Percentiles rank a stretch among this genome's conserved stretches.
Conservation (phyloP, 73 alveolate species). For the Symbiodinium natans region DNA sequence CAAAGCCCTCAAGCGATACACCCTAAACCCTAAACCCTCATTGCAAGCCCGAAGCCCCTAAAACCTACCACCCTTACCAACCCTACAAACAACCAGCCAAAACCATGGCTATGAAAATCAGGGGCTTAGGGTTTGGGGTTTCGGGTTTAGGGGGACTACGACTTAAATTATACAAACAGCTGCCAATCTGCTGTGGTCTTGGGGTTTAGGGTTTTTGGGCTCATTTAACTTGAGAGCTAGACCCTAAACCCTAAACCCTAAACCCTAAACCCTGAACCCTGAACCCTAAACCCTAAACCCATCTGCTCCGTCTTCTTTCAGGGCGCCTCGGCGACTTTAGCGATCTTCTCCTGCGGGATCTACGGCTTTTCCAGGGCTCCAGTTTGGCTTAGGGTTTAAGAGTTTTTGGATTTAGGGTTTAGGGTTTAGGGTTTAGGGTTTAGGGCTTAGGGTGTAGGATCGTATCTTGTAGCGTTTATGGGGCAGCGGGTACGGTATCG, state of each 20-base stretch:
- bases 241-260: no score
- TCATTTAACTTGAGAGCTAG: no score
- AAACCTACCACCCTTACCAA: background rate
- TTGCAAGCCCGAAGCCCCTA: background rate
- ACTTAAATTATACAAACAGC: no score
- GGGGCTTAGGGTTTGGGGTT: background rate
- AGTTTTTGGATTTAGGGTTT: no score
- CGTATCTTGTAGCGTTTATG: no score
- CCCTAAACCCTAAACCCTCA: background rate
- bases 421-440: no score
- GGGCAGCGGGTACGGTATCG: no score
- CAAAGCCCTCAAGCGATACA: background rate
- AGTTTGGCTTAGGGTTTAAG: background rate
- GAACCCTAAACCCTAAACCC: no score
- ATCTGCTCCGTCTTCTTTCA: background rate
- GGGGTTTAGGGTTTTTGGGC: background rate
- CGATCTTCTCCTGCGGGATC: slow-evolving; percentile 69
- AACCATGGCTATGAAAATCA: no score
- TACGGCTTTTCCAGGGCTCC: background rate
- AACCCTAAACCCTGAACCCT: no score
- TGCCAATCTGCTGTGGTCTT: background rate
- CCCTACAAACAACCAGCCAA: background rate
- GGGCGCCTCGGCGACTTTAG: slow-evolving; percentile 75
- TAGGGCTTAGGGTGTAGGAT: no score
- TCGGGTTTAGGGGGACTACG: background rate